Evolutionary conservation across 352 stramenopile species (phyloP).

Genomic region (Phytophthora fragariae): DNA sequence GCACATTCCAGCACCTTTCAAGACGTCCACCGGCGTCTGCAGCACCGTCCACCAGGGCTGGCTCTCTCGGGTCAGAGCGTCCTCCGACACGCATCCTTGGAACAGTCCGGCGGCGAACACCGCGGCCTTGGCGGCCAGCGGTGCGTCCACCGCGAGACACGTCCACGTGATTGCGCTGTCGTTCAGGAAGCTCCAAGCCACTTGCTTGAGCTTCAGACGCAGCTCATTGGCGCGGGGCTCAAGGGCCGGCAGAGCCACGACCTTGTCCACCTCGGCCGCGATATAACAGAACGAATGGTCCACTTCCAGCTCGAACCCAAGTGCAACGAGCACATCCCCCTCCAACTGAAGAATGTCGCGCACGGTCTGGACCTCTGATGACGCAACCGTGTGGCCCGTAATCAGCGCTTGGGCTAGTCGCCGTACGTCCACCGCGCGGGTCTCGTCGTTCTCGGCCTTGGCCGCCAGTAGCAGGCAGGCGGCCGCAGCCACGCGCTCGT

Average conservation of each 20-base stretch:
- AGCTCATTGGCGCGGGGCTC: constrained; percentile 8
- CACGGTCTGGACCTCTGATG: constrained; percentile 13
- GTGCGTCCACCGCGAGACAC: constrained; percentile 49
- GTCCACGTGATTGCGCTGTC: constrained; percentile 58
- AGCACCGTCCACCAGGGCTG: constrained; percentile 47
- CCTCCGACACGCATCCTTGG: constrained; percentile 32
- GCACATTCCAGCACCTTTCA: constrained; percentile 40
- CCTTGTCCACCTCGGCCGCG: constrained; percentile 50
- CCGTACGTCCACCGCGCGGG: constrained; percentile 34
- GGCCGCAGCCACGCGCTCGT: constrained; percentile 39
- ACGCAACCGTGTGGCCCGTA: not conserved
- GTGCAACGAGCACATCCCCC: constrained; percentile 49
- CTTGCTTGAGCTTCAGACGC: constrained; percentile 42
- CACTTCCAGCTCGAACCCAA: constrained; percentile 57
- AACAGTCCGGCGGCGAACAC: constrained; percentile 58
- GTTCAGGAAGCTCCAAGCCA: constrained; percentile 65
- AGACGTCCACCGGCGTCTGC: constrained; percentile 31
- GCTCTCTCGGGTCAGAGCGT: constrained; percentile 22
- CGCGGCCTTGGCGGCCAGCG: constrained; percentile 45
- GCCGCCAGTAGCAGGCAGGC: constrained; percentile 56
- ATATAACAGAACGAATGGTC: constrained; percentile 55
- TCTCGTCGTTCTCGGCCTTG: constrained; percentile 57
- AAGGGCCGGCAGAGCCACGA: constrained; percentile 28
- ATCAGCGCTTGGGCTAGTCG: constrained; percentile 36
- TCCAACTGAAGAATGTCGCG: constrained; percentile 40